phyloP scores from a whole-genome alignment of 192 early-diverging fungal genomes.

The Coemansia aciculifera region DNA sequence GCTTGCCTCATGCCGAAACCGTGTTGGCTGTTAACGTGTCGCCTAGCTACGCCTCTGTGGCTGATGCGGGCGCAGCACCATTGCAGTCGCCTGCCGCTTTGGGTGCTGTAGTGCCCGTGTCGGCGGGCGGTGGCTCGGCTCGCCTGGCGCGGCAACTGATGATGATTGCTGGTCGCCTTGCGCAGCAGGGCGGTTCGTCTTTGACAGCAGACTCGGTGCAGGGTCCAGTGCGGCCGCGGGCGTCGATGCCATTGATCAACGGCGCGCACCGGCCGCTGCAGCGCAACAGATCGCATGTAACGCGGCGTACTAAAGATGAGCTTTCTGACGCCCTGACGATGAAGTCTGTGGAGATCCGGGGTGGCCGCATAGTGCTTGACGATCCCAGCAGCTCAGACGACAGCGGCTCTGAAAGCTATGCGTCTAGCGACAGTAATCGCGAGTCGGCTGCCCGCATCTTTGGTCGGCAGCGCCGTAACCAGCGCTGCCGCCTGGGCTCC shows the following conservation, averaged over 20 bases:
- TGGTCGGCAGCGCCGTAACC: slow-evolving; percentile 1
- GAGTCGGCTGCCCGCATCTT: slow-evolving; percentile 9
- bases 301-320: slow-evolving; percentile 29
- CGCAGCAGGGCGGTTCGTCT: neutral
- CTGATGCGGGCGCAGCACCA: neutral
- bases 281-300: slow-evolving; percentile 38
- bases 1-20: slow-evolving; percentile 22
- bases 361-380: slow-evolving; percentile 50
- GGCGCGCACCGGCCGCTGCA: slow-evolving; percentile 26
- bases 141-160: slow-evolving; percentile 34
- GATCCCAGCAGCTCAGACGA: slow-evolving; percentile 42
- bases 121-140: slow-evolving; percentile 13
- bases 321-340: slow-evolving; percentile 48
- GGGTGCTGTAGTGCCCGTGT: neutral
- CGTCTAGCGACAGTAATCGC: slow-evolving; percentile 7
- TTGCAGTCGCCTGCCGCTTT: slow-evolving; percentile 15
- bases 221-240: slow-evolving; percentile 38
- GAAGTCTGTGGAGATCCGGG: slow-evolving; percentile 55
- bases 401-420: slow-evolving; percentile 9
- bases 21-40: slow-evolving; percentile 6
- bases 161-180: slow-evolving; percentile 21
- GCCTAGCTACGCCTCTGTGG: neutral
- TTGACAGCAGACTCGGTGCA: slow-evolving; percentile 9
- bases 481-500: slow-evolving; percentile 1
- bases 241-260: slow-evolving; percentile 50